A percentile compares a stretch with the other conserved stretches of the same genome.
phyloP scores from a whole-genome alignment of 1,284 basidiomycete species.

The Ustilago cynodontis region DNA sequence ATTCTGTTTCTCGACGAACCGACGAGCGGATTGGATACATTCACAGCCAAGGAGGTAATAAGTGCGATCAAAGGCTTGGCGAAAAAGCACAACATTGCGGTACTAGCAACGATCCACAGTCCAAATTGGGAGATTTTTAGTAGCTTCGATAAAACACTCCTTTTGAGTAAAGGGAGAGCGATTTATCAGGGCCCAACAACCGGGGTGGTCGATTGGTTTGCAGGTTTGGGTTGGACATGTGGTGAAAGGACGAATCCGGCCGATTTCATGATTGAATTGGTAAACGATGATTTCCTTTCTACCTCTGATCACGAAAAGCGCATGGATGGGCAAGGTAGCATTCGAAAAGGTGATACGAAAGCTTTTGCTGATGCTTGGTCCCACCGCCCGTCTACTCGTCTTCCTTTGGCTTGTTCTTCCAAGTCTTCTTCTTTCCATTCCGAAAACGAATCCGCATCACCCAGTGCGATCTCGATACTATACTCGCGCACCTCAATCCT shows the following conservation, averaged over 20 bases:
- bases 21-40: conserved; percentile 65
- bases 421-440: not conserved
- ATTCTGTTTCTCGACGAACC: conserved; percentile 72
- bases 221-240: conserved; percentile 43
- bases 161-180: conserved; percentile 63
- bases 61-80: conserved; percentile 59
- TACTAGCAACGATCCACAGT: conserved; percentile 70
- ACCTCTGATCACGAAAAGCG: not conserved
- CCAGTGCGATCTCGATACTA: not conserved
- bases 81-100: conserved; percentile 57
- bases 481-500: conserved; percentile 21
- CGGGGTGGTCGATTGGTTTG: conserved; percentile 47
- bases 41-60: conserved; percentile 68
- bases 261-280: conserved; percentile 64
- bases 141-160: conserved; percentile 62
- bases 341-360: conserved; percentile 25
- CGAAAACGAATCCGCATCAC: not conserved
- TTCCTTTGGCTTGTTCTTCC: not conserved
- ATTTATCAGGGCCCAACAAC: conserved; percentile 52
- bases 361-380: conserved; percentile 28
- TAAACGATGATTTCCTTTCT: conserved; percentile 64
- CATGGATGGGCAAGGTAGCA: not conserved
- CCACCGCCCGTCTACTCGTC: not conserved
- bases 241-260: conserved; percentile 64
- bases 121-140: conserved; percentile 68